Conservation (phyloP, 2,329 filamentous ascomycete species). For the Calonectria crousiana region DNA sequence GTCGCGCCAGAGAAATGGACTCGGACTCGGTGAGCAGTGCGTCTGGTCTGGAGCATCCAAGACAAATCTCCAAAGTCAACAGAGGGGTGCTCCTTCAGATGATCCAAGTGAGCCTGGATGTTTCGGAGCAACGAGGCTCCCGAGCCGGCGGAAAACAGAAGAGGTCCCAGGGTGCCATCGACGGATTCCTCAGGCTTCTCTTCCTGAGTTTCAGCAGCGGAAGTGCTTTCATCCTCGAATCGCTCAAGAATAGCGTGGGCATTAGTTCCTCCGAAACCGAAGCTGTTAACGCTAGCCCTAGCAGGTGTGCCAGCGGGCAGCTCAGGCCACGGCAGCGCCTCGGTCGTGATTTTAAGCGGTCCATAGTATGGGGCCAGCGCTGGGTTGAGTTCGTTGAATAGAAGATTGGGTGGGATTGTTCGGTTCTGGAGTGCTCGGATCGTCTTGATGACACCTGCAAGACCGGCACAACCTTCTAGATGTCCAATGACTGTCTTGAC, state of each 20-base stretch:
- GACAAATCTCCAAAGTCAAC: conserved; percentile 13
- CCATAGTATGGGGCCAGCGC: conserved; percentile 39
- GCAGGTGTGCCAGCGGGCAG: conserved; percentile 6
- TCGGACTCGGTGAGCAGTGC: conserved; percentile 18
- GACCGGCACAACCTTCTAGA: conserved; percentile 40
- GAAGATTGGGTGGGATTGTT: conserved; percentile 47
- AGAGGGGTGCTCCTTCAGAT: not conserved
- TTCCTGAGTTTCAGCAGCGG: not conserved
- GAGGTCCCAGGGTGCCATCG: not conserved
- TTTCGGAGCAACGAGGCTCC: conserved; percentile 16
- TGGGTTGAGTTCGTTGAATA: conserved; percentile 46
- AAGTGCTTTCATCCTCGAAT: not conserved
- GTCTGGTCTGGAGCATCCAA: conserved; percentile 15
- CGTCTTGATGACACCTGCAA: conserved; percentile 40
- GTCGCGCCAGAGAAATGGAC: conserved; percentile 15
- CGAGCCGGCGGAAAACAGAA: conserved; percentile 21
- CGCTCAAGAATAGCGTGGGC: conserved; percentile 55
- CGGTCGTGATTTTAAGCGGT: conserved; percentile 36
- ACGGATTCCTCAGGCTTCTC: not conserved
- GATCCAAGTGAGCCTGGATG: conserved; percentile 4
- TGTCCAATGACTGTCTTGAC: conserved; percentile 47
- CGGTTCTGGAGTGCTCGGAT: conserved; percentile 32
- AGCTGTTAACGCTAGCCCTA: conserved; percentile 46
- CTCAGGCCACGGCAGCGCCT: conserved; percentile 38
- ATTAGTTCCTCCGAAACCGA: conserved; percentile 59